Conservation (phyloP, 331 rosid genomes). For the Pyrus hybrid region DNA sequence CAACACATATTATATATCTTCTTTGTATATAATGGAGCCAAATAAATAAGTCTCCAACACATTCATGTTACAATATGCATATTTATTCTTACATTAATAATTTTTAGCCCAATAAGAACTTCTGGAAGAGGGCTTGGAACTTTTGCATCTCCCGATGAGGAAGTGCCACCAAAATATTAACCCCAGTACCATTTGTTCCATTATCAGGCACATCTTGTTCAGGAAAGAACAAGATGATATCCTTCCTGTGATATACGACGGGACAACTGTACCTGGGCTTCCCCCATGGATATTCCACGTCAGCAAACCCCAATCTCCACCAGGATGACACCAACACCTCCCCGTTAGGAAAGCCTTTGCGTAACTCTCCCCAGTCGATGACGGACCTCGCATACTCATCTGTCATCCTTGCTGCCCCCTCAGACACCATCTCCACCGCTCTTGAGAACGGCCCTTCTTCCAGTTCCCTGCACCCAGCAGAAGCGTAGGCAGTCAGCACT, state of each 20-base stretch:
- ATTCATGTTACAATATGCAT: neutral
- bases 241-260: conserved; percentile 43
- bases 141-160: conserved; percentile 55
- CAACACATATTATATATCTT: no score
- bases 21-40: no score
- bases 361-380: conserved; percentile 65
- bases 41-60: neutral
- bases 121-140: conserved; percentile 35
- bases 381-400: conserved; percentile 59
- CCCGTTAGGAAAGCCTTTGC: conserved; percentile 60
- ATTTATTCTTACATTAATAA: neutral
- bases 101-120: conserved; percentile 6
- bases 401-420: conserved; percentile 53
- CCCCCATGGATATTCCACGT: conserved; percentile 85
- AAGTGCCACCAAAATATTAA: conserved; percentile 59
- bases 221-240: conserved; percentile 58
- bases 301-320: conserved; percentile 70
- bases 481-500: conserved; percentile 37
- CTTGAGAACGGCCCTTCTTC: conserved; percentile 24
- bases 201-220: conserved; percentile 5
- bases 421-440: conserved; percentile 48
- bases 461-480: conserved; percentile 29
- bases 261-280: conserved; percentile 72
- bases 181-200: conserved; percentile 20
- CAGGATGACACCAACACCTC: conserved; percentile 72